Percentiles rank a stretch among this genome's conserved stretches.
phyloP scores from a whole-genome alignment of 352 stramenopile genomes.

The Phytophthora colocasiae region DNA sequence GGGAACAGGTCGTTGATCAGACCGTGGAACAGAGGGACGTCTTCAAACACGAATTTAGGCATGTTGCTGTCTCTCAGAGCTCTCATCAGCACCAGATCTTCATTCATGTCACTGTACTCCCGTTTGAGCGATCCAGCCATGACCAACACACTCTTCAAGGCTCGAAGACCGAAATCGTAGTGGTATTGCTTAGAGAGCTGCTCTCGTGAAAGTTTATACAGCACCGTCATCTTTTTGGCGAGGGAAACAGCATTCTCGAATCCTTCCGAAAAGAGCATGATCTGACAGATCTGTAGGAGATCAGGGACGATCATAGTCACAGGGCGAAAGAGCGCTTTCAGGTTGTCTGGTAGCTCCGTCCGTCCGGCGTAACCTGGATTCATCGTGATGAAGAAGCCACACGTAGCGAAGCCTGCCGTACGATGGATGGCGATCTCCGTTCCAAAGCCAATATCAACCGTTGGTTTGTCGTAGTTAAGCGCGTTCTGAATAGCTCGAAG shows the following conservation, averaged over 20 bases:
- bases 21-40: slow-evolving; percentile 94
- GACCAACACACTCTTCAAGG: slow-evolving; percentile 94
- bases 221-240: slow-evolving; percentile 95
- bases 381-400: slow-evolving; percentile 96
- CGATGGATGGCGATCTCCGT: slow-evolving; percentile 92
- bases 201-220: slow-evolving; percentile 96
- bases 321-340: slow-evolving; percentile 93
- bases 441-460: slow-evolving; percentile 92
- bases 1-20: slow-evolving; percentile 97
- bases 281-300: slow-evolving; percentile 93
- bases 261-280: slow-evolving; percentile 95
- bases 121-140: slow-evolving; percentile 95
- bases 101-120: slow-evolving; percentile 92
- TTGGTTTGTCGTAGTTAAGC: slow-evolving; percentile 92
- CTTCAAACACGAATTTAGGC: slow-evolving; percentile 97
- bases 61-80: slow-evolving; percentile 96
- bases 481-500: slow-evolving; percentile 94
- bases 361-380: slow-evolving; percentile 93
- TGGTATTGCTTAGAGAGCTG: slow-evolving; percentile 96
- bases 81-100: slow-evolving; percentile 96
- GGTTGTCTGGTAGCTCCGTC: slow-evolving; percentile 93
- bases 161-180: slow-evolving; percentile 95
- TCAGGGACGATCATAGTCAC: slow-evolving; percentile 96
- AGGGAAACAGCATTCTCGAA: slow-evolving; percentile 92
- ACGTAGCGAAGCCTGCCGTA: slow-evolving; percentile 93